A percentile compares a stretch with the other conserved stretches of the same genome.
phyloP scores from a whole-genome alignment of 2,329 filamentous ascomycete species.

The Stemphylium vesicarium region DNA sequence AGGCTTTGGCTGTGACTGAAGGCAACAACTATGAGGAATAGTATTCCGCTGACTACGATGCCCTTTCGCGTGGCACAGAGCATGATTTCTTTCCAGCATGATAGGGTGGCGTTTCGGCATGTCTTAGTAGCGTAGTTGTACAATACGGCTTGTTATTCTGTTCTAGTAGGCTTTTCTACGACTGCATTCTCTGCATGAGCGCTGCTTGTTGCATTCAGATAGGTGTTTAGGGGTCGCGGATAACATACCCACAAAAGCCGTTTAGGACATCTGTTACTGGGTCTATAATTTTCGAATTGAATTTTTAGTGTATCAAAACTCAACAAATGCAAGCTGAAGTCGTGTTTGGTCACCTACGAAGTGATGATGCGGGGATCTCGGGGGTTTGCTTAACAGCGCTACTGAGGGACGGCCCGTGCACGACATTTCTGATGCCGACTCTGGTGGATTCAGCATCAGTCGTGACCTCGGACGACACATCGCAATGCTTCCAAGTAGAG shows the following conservation, averaged over 20 bases:
- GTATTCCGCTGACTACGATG: conserved; percentile 9
- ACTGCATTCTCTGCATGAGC: conserved; percentile 17
- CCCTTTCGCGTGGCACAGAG: background rate
- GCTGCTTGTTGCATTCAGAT: conserved; percentile 18
- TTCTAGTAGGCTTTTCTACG: background rate
- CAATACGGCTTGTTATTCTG: conserved; percentile 3
- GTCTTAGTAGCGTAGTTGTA: conserved; percentile 1
- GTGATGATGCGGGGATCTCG: conserved; percentile 18
- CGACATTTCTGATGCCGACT: conserved; percentile 26
- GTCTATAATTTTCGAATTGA: conserved; percentile 15
- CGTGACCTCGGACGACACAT: conserved; percentile 36
- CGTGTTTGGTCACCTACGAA: background rate
- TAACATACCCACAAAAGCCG: conserved; percentile 31
- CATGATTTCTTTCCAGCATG: conserved; percentile 17
- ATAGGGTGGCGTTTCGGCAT: conserved; percentile 20
- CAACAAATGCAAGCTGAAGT: background rate
- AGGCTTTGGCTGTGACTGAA: conserved; percentile 47
- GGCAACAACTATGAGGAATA: conserved; percentile 44
- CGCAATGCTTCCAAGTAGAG: conserved; percentile 58
- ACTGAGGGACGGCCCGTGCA: conserved; percentile 16
- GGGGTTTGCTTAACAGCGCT: conserved; percentile 11
- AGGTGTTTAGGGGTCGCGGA: conserved; percentile 19
- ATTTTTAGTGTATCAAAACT: conserved; percentile 4
- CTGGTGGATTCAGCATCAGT: conserved; percentile 11
- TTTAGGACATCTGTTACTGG: conserved; percentile 7